phyloP scores from a whole-genome alignment of 2,329 filamentous ascomycete species.

The Clathrospora elynae region DNA sequence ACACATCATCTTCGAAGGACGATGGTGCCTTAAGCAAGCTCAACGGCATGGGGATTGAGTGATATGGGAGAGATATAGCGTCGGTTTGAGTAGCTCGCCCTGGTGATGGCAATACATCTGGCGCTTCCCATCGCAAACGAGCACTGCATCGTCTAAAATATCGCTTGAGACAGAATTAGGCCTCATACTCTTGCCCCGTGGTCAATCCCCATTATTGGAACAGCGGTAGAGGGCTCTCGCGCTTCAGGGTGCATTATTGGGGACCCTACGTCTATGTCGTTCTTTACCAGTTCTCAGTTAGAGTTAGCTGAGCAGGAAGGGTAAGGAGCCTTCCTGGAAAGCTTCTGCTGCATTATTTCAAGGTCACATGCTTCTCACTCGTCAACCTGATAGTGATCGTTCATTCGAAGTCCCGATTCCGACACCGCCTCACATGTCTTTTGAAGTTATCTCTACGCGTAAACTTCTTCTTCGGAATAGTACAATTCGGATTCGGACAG shows the following conservation, averaged over 20 bases:
- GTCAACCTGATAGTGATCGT: background rate
- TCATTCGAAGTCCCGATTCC: background rate
- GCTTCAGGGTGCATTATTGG: too few relatives aligned
- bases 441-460: constrained; percentile 19
- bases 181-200: too few relatives aligned
- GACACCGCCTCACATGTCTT: constrained; percentile 12
- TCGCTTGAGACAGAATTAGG: too few relatives aligned
- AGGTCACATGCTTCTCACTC: background rate
- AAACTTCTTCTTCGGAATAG: constrained; percentile 15
- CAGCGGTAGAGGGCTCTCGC: too few relatives aligned
- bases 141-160: background rate
- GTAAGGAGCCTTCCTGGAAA: too few relatives aligned
- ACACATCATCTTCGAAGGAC: constrained; percentile 59
- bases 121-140: background rate
- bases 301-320: too few relatives aligned
- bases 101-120: background rate
- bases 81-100: constrained; percentile 11
- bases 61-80: constrained; percentile 16
- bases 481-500: constrained; percentile 14
- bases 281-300: too few relatives aligned
- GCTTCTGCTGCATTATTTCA: too few relatives aligned
- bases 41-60: constrained; percentile 53
- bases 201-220: too few relatives aligned
- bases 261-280: too few relatives aligned
- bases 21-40: constrained; percentile 59